A percentile compares a stretch with the other conserved stretches of the same genome.
phyloP scores from a whole-genome alignment of 257 asterid species.

The Hygrophila difformis region DNA sequence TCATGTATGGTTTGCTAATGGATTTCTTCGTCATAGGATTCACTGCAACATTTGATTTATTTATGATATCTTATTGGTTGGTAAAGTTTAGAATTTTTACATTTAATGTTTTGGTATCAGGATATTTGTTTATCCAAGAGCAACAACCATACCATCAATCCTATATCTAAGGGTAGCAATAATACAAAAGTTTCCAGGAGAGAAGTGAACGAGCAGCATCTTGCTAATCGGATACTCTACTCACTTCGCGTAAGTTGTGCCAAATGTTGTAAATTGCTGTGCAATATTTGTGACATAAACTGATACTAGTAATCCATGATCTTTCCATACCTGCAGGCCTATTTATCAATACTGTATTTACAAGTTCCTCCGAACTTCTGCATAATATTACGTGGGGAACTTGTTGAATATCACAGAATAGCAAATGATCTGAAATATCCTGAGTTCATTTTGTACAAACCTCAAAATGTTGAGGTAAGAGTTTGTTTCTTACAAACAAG shows the following conservation, averaged over 20 bases:
- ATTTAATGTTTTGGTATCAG: constrained; percentile 33
- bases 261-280: not conserved
- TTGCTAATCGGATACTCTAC: constrained; percentile 65
- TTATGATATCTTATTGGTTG: not conserved
- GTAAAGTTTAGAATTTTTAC: constrained; percentile 13
- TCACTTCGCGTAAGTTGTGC: constrained; percentile 77
- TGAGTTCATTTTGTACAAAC: constrained; percentile 67
- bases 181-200: constrained; percentile 21
- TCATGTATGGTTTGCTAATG: constrained; percentile 42
- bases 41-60: constrained; percentile 7
- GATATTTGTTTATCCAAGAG: constrained; percentile 55
- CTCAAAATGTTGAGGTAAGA: constrained; percentile 51
- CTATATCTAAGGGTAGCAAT: constrained; percentile 16
- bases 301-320: constrained; percentile 14
- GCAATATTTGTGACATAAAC: too few species aligned
- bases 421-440: constrained; percentile 73
- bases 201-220: constrained; percentile 48
- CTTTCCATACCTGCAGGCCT: constrained; percentile 53
- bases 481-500: constrained; percentile 8
- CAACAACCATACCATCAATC: too few species aligned
- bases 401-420: constrained; percentile 60
- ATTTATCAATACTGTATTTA: constrained; percentile 72
- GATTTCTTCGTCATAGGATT: constrained; percentile 6
- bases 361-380: constrained; percentile 44
- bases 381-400: constrained; percentile 59